These are phyloP conservation scores for Fusarium newnesense DNA, from an alignment of 2,329 filamentous ascomycete genomes.

Conservation along the genomic window DNA sequence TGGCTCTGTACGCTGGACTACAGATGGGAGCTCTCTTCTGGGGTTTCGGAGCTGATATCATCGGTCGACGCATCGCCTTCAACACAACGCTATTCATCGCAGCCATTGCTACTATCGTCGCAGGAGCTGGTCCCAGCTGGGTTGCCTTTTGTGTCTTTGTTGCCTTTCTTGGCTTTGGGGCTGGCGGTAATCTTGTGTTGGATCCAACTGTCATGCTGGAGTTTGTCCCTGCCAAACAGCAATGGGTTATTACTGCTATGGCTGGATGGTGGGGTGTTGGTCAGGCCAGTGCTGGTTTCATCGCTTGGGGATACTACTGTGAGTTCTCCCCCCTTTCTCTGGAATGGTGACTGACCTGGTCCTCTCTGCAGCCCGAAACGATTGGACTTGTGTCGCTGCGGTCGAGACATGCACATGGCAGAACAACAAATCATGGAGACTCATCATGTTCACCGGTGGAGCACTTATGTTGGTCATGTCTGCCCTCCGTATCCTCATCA, in stretches of 20 bases:
- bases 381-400: slow-evolving; percentile 11
- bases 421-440: background rate
- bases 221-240: background rate
- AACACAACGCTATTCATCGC: slow-evolving; percentile 1
- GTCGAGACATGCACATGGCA: background rate
- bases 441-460: slow-evolving; percentile 12
- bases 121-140: background rate
- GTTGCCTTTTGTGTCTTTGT: background rate
- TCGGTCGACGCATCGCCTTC: background rate
- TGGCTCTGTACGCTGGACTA: background rate
- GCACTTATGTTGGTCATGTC: slow-evolving; percentile 8
- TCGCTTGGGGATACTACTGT: slow-evolving; percentile 8
- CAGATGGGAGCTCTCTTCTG: slow-evolving; percentile 9
- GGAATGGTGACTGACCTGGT: no score
- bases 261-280: slow-evolving; percentile 13
- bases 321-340: background rate
- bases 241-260: slow-evolving; percentile 8
- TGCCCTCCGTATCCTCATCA: background rate
- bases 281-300: background rate
- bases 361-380: background rate
- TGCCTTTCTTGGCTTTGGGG: background rate
- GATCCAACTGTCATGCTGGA: slow-evolving; percentile 3
- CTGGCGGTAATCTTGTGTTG: background rate
- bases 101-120: background rate
- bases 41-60: background rate